Evolutionary conservation across 2,329 filamentous ascomycete species (phyloP).

Genomic region (Colletotrichum sp.): DNA sequence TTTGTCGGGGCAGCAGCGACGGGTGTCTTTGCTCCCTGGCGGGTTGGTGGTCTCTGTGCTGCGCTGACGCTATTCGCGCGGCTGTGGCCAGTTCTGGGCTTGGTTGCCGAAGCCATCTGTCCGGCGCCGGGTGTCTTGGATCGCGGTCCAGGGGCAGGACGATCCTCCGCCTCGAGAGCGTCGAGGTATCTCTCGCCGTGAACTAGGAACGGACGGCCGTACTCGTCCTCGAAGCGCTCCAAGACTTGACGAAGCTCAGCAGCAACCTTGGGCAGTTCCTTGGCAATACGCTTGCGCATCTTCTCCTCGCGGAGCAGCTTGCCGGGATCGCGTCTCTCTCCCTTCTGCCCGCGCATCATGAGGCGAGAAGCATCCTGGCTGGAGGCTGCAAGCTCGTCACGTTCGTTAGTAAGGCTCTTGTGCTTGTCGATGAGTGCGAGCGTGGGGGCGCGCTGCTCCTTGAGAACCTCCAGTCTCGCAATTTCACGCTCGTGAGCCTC

Average conservation of each 20-base stretch:
- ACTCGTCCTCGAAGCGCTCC: slow-evolving; percentile 91
- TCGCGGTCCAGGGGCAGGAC: slow-evolving; percentile 55
- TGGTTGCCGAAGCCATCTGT: slow-evolving; percentile 49
- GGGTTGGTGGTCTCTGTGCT: slow-evolving; percentile 7
- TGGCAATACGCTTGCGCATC: slow-evolving; percentile 93
- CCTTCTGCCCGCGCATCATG: slow-evolving; percentile 89
- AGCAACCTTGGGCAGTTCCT: slow-evolving; percentile 92
- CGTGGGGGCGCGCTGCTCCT: slow-evolving; percentile 85
- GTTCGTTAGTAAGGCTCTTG: slow-evolving; percentile 81
- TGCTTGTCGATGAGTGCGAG: slow-evolving; percentile 85
- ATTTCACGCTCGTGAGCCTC: slow-evolving; percentile 96
- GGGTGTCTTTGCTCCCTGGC: slow-evolving; percentile 55
- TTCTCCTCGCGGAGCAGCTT: slow-evolving; percentile 96
- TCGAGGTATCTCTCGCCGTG: slow-evolving; percentile 93
- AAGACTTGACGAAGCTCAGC: slow-evolving; percentile 83
- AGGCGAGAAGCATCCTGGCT: slow-evolving; percentile 94
- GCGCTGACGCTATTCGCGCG: slow-evolving; percentile 41
- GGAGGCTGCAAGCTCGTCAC: slow-evolving; percentile 85
- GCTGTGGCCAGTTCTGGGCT: slow-evolving; percentile 38
- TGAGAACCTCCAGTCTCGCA: slow-evolving; percentile 77
- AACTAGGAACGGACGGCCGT: slow-evolving; percentile 90
- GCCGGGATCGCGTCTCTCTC: slow-evolving; percentile 91
- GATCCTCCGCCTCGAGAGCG: slow-evolving; percentile 71
- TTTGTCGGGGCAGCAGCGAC: slow-evolving; percentile 43
- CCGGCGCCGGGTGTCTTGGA: slow-evolving; percentile 77